Evolutionary conservation across 2,329 filamentous ascomycete species (phyloP), one percentile per base, ranked within the genome.

Genomic region (Verticillium albo-atrum): DNA sequence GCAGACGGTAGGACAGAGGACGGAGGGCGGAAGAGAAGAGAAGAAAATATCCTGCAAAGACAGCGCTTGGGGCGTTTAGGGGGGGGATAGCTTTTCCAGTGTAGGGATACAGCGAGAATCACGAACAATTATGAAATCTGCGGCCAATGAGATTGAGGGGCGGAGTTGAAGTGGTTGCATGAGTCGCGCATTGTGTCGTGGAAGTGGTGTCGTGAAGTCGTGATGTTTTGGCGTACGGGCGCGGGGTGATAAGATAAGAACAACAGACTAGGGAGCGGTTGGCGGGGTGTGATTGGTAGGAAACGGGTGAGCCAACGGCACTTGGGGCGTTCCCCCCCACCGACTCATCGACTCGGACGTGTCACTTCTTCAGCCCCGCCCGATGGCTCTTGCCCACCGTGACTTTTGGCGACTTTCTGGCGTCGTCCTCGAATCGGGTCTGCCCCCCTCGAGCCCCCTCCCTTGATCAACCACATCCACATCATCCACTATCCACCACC

Each of bases 211-310:
- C 9, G 9, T 20, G n/a, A n/a, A n/a, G 37, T 47, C 37, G 37
- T 20, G 37, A 47, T 47, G 37, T 47, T 47, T 47, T 10, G 37
- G 3, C n/a, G 34, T 47, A 20, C 5, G 5, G 35, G 56, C 56
- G 62, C 62, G 60, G 62, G 62, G 62, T 60, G 60, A 63, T 60
- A 63, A 63, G 62, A 63, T 62, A 58, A 27, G 32, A 32, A 56
- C n/a, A 25, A 51, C 47, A 51, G 14, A 37, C 34, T 17, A 37
- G 9, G 30, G 30, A 47, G 4, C 2, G 6, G n/a, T 3, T 10
- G 3, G 9, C 10, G 6, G 3, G 20, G 37, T 23, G 37, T 47
- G 37, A 47, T 47, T 47, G 37, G 37, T n/a, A 47, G n/a, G 9
- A 47, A n/a, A 2, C 10, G 15, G 35, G 35, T 17, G 35, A 20